Conservation (phyloP, 2,329 filamentous ascomycete genomes). For the Aspergillus sergii region DNA sequence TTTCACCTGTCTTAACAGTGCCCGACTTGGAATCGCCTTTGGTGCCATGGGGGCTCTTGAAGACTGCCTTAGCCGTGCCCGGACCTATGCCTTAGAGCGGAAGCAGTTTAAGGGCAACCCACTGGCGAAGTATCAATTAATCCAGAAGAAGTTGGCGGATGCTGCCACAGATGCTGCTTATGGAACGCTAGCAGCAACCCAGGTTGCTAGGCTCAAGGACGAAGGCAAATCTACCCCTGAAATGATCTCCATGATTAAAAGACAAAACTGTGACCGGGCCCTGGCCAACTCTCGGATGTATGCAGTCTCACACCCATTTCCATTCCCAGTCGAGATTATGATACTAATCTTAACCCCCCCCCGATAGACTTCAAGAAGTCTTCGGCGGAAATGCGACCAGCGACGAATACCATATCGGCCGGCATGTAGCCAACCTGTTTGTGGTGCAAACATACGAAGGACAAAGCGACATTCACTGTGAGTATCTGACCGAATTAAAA, state of each 20-base stretch:
- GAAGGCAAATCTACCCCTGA: constrained; percentile 84
- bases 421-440: constrained; percentile 94
- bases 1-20: constrained; percentile 92
- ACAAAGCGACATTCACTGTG: constrained; percentile 95
- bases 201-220: constrained; percentile 92
- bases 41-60: constrained; percentile 93
- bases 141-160: constrained; percentile 97
- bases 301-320: constrained; percentile 31
- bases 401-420: constrained; percentile 92
- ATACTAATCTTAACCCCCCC: not conserved
- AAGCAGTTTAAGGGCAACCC: constrained; percentile 97
- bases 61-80: constrained; percentile 79
- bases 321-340: not conserved
- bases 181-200: constrained; percentile 84
- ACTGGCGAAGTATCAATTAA: constrained; percentile 90
- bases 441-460: constrained; percentile 98
- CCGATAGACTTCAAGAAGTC: constrained; percentile 76
- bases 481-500: constrained; percentile 44
- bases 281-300: constrained; percentile 73
- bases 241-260: constrained; percentile 97
- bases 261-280: constrained; percentile 94
- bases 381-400: constrained; percentile 98
- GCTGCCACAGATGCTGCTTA: constrained; percentile 88
- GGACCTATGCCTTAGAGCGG: constrained; percentile 86
- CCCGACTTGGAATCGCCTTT: constrained; percentile 89